Evolutionary conservation across 306 rosid species (phyloP).

Genomic region (Rubus parviflorus): DNA sequence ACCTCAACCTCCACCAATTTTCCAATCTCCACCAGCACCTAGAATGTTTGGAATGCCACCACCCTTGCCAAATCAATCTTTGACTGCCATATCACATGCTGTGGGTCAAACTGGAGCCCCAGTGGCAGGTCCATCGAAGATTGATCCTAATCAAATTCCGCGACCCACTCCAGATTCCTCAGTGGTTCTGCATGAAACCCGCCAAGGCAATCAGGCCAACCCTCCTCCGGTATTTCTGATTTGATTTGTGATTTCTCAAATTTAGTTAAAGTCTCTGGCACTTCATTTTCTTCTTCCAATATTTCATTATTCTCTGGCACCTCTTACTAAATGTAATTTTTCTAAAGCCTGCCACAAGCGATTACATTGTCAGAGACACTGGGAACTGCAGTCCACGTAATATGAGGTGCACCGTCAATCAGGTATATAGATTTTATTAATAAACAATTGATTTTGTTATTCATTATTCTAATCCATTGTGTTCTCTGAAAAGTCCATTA

Average conservation of each 20-base stretch:
- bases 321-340: slow-evolving; percentile 13
- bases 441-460: background rate
- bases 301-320: slow-evolving; percentile 8
- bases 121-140: slow-evolving; percentile 77
- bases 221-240: slow-evolving; percentile 82
- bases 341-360: slow-evolving; percentile 89
- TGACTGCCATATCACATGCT: slow-evolving; percentile 79
- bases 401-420: slow-evolving; percentile 97
- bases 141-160: slow-evolving; percentile 97
- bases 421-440: slow-evolving; percentile 43
- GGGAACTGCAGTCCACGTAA: slow-evolving; percentile 99
- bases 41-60: slow-evolving; percentile 86
- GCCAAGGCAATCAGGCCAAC: slow-evolving; percentile 82
- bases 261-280: background rate
- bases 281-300: background rate
- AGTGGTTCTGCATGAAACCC: slow-evolving; percentile 72
- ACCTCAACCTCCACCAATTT: slow-evolving; percentile 55
- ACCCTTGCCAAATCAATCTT: slow-evolving; percentile 76
- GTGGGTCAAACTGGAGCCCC: slow-evolving; percentile 92
- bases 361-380: slow-evolving; percentile 75
- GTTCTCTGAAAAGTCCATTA: background rate
- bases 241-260: background rate
- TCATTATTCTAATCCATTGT: background rate
- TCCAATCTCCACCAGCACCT: slow-evolving; percentile 63
- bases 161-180: slow-evolving; percentile 84